phyloP scores from a whole-genome alignment of 2,329 filamentous ascomycete species.

The Trichoderma hamatum region DNA sequence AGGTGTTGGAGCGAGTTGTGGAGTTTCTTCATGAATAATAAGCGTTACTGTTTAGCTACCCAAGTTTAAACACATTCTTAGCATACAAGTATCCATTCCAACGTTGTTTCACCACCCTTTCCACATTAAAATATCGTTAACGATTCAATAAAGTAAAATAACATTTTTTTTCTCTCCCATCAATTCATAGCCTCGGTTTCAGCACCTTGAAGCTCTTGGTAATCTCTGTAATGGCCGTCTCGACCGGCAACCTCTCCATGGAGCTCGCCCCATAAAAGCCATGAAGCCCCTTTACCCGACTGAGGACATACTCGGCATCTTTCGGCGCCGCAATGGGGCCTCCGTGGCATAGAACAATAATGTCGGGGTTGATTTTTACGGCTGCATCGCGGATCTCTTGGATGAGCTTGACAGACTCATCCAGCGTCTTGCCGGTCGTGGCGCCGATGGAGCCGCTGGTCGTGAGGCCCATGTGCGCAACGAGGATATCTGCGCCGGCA shows the following conservation, averaged over 20 bases:
- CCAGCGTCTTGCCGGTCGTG: slow-evolving; percentile 60
- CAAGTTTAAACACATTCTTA: not conserved
- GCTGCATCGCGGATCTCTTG: slow-evolving; percentile 67
- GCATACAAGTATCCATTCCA: not conserved
- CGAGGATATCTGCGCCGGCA: slow-evolving; percentile 68
- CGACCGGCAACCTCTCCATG: slow-evolving; percentile 70
- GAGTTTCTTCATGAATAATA: not conserved
- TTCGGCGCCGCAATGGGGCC: slow-evolving; percentile 67
- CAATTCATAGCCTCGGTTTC: not conserved
- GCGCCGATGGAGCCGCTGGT: slow-evolving; percentile 67
- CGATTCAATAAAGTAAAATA: not conserved
- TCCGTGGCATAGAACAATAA: slow-evolving; percentile 71
- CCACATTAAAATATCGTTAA: not conserved
- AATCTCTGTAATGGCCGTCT: slow-evolving; percentile 61
- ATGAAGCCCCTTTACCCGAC: slow-evolving; percentile 64
- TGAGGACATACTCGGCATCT: slow-evolving; percentile 66
- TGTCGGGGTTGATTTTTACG: slow-evolving; percentile 55
- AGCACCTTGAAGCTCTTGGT: slow-evolving; percentile 34
- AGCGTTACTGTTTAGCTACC: not conserved
- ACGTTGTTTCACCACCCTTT: not conserved
- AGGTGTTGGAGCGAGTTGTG: not conserved
- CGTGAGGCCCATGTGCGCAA: slow-evolving; percentile 71
- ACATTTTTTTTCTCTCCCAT: not conserved
- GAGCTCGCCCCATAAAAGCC: slow-evolving; percentile 73
- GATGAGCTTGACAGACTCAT: slow-evolving; percentile 64